Evolutionary conservation across 2,329 filamentous ascomycete genomes (phyloP).

Genomic region (Pyrenochaeta sp.): DNA sequence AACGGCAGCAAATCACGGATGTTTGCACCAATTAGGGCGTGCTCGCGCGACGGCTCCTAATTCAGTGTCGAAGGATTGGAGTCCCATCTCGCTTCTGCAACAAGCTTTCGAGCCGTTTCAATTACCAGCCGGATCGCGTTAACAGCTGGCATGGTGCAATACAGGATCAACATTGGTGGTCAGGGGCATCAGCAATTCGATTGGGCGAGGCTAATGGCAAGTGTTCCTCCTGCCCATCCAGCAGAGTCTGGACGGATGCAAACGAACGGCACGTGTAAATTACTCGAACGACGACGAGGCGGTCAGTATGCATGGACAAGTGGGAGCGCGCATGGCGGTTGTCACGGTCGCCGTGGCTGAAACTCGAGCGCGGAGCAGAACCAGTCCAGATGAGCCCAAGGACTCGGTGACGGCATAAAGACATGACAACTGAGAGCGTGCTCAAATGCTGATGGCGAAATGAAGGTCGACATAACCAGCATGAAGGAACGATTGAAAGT

Average conservation of each 20-base stretch:
- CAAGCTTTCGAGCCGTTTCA: conserved; percentile 15
- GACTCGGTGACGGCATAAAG: conserved; percentile 14
- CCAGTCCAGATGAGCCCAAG: background rate
- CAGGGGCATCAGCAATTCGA: conserved; percentile 10
- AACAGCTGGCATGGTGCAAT: conserved; percentile 16
- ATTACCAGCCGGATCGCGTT: conserved; percentile 25
- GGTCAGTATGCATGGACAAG: conserved; percentile 5
- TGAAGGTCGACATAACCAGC: conserved; percentile 24
- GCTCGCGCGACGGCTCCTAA: conserved; percentile 8
- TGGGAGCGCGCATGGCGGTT: conserved; percentile 1
- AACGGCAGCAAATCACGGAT: background rate
- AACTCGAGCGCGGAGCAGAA: conserved; percentile 2
- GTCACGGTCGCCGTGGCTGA: conserved; percentile 3
- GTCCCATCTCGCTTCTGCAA: conserved; percentile 24
- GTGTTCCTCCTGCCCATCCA: conserved; percentile 12
- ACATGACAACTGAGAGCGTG: conserved; percentile 8
- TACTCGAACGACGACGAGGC: conserved; percentile 11
- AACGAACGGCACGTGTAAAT: conserved; percentile 17
- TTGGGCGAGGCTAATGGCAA: conserved; percentile 13
- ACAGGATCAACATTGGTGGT: conserved; percentile 16
- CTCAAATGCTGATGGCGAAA: conserved; percentile 28
- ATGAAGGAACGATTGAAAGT: conserved; percentile 17
- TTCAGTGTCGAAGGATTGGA: conserved; percentile 13
- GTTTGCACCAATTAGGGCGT: conserved; percentile 10
- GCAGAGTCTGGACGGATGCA: conserved; percentile 19